Evolutionary conservation across 2,329 filamentous ascomycete genomes (phyloP).

Genomic region (Tolypocladium endophyticum): DNA sequence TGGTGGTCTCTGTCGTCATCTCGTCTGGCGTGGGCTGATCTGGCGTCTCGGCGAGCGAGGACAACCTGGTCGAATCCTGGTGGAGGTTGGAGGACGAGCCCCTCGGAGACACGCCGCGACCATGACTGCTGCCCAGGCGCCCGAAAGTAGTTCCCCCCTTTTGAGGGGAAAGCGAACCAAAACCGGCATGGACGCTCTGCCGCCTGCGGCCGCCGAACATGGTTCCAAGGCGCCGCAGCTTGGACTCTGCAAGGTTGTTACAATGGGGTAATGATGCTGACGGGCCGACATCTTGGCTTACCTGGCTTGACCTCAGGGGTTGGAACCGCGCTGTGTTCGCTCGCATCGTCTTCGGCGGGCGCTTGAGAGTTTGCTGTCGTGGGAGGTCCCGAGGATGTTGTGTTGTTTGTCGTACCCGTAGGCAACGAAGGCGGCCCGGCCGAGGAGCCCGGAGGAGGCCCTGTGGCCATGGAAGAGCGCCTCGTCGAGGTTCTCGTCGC

Average conservation of each 20-base stretch:
- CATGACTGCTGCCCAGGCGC: conserved; percentile 55
- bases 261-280: conserved; percentile 1
- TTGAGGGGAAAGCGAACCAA: conserved; percentile 43
- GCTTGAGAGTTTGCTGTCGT: neutral
- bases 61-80: conserved; percentile 41
- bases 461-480: conserved; percentile 24
- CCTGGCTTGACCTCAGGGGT: conserved; percentile 25
- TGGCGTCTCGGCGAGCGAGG: conserved; percentile 47
- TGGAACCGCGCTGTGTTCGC: conserved; percentile 29
- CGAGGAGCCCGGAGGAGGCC: neutral
- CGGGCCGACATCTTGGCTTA: conserved; percentile 6
- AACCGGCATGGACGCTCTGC: conserved; percentile 56
- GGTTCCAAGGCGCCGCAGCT: conserved; percentile 54
- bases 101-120: conserved; percentile 42
- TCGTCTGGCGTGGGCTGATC: conserved; percentile 21
- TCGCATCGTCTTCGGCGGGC: conserved; percentile 20
- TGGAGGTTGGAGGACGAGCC: conserved; percentile 49
- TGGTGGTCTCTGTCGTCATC: conserved; percentile 7
- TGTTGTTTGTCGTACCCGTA: neutral
- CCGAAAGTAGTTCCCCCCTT: conserved; percentile 46
- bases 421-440: conserved; percentile 1
- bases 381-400: neutral
- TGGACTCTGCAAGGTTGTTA: conserved; percentile 33
- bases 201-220: conserved; percentile 53
- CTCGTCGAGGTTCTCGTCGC: conserved; percentile 30